Percentiles rank a stretch among this genome's conserved stretches.
Conservation (phyloP, 2,329 filamentous ascomycete genomes). For the Neophaeococcomyces aloes region DNA sequence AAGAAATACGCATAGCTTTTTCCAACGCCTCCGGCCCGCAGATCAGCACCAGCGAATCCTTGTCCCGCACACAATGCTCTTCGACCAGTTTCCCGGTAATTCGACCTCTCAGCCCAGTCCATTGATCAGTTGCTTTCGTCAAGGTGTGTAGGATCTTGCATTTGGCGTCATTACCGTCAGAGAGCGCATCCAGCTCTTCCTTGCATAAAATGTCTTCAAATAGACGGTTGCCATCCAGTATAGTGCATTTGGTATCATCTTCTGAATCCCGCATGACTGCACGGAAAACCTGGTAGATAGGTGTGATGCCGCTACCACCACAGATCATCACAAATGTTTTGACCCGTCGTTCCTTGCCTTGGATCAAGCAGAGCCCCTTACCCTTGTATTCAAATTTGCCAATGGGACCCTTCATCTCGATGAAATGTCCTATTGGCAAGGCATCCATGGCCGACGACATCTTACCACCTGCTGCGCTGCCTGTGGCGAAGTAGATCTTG, state of each 20-base stretch:
- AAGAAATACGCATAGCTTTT: conserved; percentile 48
- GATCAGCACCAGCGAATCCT: conserved; percentile 56
- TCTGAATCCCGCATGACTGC: conserved; percentile 56
- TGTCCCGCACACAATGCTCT: conserved; percentile 41
- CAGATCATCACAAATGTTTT: conserved; percentile 75
- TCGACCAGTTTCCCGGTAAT: conserved; percentile 54
- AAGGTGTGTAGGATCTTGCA: conserved; percentile 61
- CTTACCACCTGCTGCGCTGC: conserved; percentile 39
- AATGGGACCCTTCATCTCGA: conserved; percentile 62
- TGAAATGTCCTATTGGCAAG: conserved; percentile 80
- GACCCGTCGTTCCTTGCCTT: conserved; percentile 45
- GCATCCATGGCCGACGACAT: no score
- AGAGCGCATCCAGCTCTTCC: conserved; percentile 58
- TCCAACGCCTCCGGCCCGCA: conserved; percentile 73
- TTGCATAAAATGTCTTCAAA: conserved; percentile 76
- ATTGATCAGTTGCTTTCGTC: conserved; percentile 51
- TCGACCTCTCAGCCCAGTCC: conserved; percentile 58
- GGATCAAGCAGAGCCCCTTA: conserved; percentile 64
- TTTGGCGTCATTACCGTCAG: conserved; percentile 41
- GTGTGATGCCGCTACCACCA: conserved; percentile 83
- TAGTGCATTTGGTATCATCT: conserved; percentile 57
- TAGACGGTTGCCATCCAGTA: conserved; percentile 67
- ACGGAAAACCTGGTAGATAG: conserved; percentile 72
- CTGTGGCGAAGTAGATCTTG: conserved; percentile 58
- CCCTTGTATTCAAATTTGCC: conserved; percentile 68